These are phyloP conservation scores for Venturia carpophila DNA, from an alignment of 2,329 filamentous ascomycete genomes.

Conservation along the genomic window DNA sequence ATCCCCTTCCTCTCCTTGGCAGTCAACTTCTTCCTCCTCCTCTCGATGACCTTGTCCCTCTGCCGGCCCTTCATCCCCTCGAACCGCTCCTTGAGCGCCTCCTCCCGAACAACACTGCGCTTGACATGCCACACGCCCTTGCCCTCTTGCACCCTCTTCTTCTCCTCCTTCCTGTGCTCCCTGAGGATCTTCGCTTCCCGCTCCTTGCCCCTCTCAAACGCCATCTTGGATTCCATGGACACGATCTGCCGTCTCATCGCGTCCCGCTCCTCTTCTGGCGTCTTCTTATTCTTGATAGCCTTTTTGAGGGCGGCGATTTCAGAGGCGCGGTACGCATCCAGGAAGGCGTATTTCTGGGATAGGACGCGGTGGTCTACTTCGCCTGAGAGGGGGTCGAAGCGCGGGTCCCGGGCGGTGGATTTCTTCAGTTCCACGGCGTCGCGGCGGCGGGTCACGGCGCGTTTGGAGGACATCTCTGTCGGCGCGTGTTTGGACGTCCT, in stretches of 20 bases:
- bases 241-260: slow-evolving; percentile 63
- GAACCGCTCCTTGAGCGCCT: slow-evolving; percentile 70
- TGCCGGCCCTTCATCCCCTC: slow-evolving; percentile 77
- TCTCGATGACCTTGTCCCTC: slow-evolving; percentile 75
- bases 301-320: slow-evolving; percentile 70
- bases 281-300: slow-evolving; percentile 50
- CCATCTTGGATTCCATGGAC: slow-evolving; percentile 70
- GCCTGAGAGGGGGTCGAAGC: slow-evolving; percentile 66
- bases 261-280: slow-evolving; percentile 58
- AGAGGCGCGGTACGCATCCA: slow-evolving; percentile 75
- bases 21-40: slow-evolving; percentile 81
- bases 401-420: slow-evolving; percentile 63
- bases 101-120: slow-evolving; percentile 80
- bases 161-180: slow-evolving; percentile 74
- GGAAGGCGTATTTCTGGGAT: slow-evolving; percentile 73
- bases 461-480: slow-evolving; percentile 71
- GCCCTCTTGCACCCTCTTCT: slow-evolving; percentile 74
- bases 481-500: slow-evolving; percentile 83
- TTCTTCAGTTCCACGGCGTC: slow-evolving; percentile 60
- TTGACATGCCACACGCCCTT: slow-evolving; percentile 94
- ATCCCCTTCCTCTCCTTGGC: slow-evolving; percentile 68
- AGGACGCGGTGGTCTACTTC: slow-evolving; percentile 50
- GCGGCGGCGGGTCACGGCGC: slow-evolving; percentile 72
- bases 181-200: slow-evolving; percentile 55
- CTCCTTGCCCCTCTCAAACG: slow-evolving; percentile 62